Conservation (phyloP, 2,329 filamentous ascomycete genomes). For the Trichoderma pleuroti region DNA sequence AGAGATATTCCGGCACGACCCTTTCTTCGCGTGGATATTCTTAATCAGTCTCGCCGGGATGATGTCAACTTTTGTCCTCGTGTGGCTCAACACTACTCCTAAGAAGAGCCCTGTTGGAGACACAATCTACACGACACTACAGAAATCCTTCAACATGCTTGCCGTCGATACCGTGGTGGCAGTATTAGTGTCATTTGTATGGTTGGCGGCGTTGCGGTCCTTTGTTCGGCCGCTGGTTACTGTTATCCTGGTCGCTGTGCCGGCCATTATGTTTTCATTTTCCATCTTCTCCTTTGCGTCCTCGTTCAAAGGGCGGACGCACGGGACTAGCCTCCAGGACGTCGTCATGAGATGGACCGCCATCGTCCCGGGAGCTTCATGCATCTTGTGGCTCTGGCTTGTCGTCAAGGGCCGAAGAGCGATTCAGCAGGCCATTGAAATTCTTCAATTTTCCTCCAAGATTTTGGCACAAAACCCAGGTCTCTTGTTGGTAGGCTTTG, state of each 20-base stretch:
- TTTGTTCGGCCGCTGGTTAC: slow-evolving; percentile 84
- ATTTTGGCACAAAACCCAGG: slow-evolving; percentile 83
- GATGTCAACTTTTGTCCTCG: slow-evolving; percentile 82
- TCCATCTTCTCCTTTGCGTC: slow-evolving; percentile 87
- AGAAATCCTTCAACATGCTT: slow-evolving; percentile 82
- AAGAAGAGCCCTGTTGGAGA: slow-evolving; percentile 75
- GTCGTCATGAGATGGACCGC: slow-evolving; percentile 84
- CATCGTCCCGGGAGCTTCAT: slow-evolving; percentile 68
- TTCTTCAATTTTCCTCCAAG: slow-evolving; percentile 86
- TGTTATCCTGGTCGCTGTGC: slow-evolving; percentile 77
- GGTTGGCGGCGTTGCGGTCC: slow-evolving; percentile 83
- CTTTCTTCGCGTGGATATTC: slow-evolving; percentile 89
- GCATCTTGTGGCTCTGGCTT: slow-evolving; percentile 77
- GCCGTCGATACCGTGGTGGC: slow-evolving; percentile 90
- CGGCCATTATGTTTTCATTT: slow-evolving; percentile 81
- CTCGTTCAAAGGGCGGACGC: slow-evolving; percentile 74
- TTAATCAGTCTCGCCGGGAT: slow-evolving; percentile 79
- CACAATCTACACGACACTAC: slow-evolving; percentile 87
- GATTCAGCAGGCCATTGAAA: slow-evolving; percentile 77
- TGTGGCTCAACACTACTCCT: slow-evolving; percentile 81
- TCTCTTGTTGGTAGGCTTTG: slow-evolving; percentile 78
- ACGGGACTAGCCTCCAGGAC: slow-evolving; percentile 80
- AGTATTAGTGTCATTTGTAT: slow-evolving; percentile 79
- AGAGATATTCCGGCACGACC: slow-evolving; percentile 77
- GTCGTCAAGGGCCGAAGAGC: slow-evolving; percentile 77